phyloP scores from a whole-genome alignment of 108 stramenopile genomes.

The Ochromonas danica region DNA sequence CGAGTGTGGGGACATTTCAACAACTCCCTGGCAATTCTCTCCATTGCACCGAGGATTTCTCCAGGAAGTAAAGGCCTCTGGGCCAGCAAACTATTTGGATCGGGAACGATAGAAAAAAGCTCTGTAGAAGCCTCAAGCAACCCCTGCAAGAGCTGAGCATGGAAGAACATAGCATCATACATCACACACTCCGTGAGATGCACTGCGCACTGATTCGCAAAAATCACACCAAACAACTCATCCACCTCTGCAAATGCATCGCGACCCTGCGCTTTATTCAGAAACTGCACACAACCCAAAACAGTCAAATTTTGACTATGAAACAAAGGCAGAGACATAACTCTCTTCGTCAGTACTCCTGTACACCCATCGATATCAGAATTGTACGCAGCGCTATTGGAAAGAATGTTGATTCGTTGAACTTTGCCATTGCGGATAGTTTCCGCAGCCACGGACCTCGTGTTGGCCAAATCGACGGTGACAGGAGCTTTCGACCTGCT shows the following conservation, averaged over 20 bases:
- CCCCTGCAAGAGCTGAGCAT: neutral
- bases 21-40: neutral
- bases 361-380: neutral
- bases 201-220: neutral
- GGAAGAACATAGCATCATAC: neutral
- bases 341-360: conserved; percentile 3
- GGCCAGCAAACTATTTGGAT: neutral
- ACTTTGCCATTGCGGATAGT: neutral
- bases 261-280: conserved; percentile 5
- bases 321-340: neutral
- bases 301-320: neutral
- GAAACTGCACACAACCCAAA: neutral
- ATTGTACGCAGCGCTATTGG: neutral
- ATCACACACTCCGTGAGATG: neutral
- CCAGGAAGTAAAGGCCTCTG: neutral
- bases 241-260: conserved; percentile 26
- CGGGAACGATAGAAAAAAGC: neutral
- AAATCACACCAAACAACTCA: conserved; percentile 18
- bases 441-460: neutral
- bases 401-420: neutral
- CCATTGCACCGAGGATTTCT: neutral
- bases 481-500: neutral
- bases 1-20: neutral
- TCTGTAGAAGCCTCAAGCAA: neutral
- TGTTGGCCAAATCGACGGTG: neutral